A percentile compares a stretch with the other conserved stretches of the same genome.
Evolutionary conservation across 73 alveolate genomes (phyloP).

Genomic region (Uronychia setigera): DNA sequence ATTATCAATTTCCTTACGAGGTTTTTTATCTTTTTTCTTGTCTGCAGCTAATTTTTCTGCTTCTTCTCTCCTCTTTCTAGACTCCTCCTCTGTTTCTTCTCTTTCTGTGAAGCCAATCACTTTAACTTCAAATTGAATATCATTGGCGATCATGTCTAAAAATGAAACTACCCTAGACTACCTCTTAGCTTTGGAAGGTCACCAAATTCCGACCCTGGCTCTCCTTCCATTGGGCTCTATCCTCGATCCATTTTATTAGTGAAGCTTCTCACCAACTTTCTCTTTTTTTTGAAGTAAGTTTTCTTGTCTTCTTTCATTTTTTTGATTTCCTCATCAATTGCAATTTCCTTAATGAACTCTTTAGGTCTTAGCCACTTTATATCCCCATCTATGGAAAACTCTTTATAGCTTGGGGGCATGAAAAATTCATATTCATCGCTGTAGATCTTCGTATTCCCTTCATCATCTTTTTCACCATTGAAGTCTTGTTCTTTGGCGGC

Average conservation of each 20-base stretch:
- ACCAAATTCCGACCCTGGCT: neutral
- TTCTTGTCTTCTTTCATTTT: slow-evolving; percentile 48
- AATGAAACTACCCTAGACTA: neutral
- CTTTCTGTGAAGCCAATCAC: slow-evolving; percentile 77
- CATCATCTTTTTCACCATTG: slow-evolving; percentile 32
- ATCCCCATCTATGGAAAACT: slow-evolving; percentile 60
- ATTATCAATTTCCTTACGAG: neutral
- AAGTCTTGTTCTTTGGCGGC: slow-evolving; percentile 70
- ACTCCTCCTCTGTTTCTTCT: slow-evolving; percentile 88
- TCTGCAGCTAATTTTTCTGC: slow-evolving; percentile 73
- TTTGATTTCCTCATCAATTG: slow-evolving; percentile 45
- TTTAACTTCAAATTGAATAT: slow-evolving; percentile 31
- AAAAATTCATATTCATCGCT: slow-evolving; percentile 46
- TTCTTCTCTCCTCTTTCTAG: slow-evolving; percentile 77
- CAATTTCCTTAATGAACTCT: slow-evolving; percentile 52
- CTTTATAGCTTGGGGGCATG: slow-evolving; percentile 71
- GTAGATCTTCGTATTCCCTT: slow-evolving; percentile 22
- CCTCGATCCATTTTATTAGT: too few species aligned
- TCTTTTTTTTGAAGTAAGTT: slow-evolving; percentile 19
- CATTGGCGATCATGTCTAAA: slow-evolving; percentile 12
- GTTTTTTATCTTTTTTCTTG: slow-evolving; percentile 41
- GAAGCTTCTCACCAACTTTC: too few species aligned
- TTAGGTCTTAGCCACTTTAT: slow-evolving; percentile 65
- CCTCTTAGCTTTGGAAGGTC: neutral
- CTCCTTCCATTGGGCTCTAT: too few species aligned